phyloP scores from a whole-genome alignment of 1,139 yeast species.

The Suhomyces bolitotheri region DNA sequence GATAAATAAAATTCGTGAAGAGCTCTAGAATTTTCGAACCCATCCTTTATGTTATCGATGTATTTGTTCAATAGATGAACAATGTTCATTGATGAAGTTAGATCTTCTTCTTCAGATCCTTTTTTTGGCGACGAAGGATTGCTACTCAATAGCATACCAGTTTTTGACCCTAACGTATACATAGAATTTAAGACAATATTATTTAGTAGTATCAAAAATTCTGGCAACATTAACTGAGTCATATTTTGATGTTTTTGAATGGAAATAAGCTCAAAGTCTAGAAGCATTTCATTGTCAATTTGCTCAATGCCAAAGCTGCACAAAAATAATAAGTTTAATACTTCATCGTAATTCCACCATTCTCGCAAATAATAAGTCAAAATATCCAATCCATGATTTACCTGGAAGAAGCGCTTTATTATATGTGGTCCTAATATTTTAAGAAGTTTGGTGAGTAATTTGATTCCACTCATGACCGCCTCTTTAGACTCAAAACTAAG shows the following conservation, averaged over 20 bases:
- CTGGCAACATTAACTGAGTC: slow-evolving; percentile 35
- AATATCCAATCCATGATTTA: slow-evolving; percentile 55
- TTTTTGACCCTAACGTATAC: slow-evolving; percentile 30
- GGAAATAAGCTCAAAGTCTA: slow-evolving; percentile 6
- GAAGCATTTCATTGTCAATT: slow-evolving; percentile 3
- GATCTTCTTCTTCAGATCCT: slow-evolving; percentile 16
- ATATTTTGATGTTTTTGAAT: slow-evolving; percentile 4
- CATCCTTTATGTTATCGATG: slow-evolving; percentile 31
- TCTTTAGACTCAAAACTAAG: slow-evolving; percentile 40
- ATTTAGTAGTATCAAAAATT: slow-evolving; percentile 41
- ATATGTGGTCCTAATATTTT: slow-evolving; percentile 48
- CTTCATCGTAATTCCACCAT: slow-evolving; percentile 48
- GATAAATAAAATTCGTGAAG: slow-evolving; percentile 27
- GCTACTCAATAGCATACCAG: slow-evolving; percentile 40
- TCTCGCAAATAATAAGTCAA: slow-evolving; percentile 45
- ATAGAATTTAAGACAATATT: slow-evolving; percentile 41
- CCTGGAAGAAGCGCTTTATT: slow-evolving; percentile 50
- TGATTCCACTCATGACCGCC: slow-evolving; percentile 49
- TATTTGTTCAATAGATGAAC: slow-evolving; percentile 40
- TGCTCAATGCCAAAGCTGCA: slow-evolving; percentile 44
- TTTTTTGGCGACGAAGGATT: slow-evolving; percentile 37
- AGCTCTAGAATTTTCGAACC: slow-evolving; percentile 26
- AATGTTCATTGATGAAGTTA: slow-evolving; percentile 32
- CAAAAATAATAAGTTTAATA: slow-evolving; percentile 35
- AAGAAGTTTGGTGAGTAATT: slow-evolving; percentile 52